phyloP scores from a whole-genome alignment of 805 yeast genomes.

The Barnettozyma populi region DNA sequence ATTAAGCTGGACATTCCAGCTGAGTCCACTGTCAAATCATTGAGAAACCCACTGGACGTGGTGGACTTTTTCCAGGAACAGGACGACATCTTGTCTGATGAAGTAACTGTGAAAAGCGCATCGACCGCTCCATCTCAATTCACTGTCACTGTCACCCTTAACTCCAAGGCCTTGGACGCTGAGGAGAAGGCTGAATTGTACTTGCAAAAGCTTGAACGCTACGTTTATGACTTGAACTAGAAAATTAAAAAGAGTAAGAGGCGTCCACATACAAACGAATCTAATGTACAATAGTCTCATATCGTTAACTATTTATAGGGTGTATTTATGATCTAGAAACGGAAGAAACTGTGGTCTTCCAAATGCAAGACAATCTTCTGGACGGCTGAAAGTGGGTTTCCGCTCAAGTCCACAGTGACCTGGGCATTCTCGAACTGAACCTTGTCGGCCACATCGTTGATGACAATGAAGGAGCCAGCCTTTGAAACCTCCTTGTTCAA shows the following conservation, averaged over 20 bases:
- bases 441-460: constrained; percentile 33
- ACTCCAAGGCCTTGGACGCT: constrained; percentile 36
- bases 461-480: constrained; percentile 42
- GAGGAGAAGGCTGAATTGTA: constrained; percentile 38
- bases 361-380: constrained; percentile 67
- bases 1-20: constrained; percentile 28
- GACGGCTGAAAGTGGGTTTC: constrained; percentile 62
- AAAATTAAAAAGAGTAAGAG: not conserved
- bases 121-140: constrained; percentile 24
- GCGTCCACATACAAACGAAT: not conserved
- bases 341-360: constrained; percentile 80
- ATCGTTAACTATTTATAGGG: not conserved
- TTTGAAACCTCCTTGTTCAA: constrained; percentile 33
- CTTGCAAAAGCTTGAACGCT: constrained; percentile 18
- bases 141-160: constrained; percentile 31
- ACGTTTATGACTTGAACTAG: constrained; percentile 15
- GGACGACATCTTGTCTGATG: constrained; percentile 24
- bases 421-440: constrained; percentile 46
- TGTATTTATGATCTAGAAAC: constrained; percentile 29
- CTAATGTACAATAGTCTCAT: not conserved
- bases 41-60: constrained; percentile 19
- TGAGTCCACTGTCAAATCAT: constrained; percentile 13
- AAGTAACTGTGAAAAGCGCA: constrained; percentile 16
- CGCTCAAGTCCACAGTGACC: constrained; percentile 48
- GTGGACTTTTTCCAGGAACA: constrained; percentile 13